Evolutionary conservation across 371 early-diverging fungal species (phyloP).

Genomic region (Mucor indicus): DNA sequence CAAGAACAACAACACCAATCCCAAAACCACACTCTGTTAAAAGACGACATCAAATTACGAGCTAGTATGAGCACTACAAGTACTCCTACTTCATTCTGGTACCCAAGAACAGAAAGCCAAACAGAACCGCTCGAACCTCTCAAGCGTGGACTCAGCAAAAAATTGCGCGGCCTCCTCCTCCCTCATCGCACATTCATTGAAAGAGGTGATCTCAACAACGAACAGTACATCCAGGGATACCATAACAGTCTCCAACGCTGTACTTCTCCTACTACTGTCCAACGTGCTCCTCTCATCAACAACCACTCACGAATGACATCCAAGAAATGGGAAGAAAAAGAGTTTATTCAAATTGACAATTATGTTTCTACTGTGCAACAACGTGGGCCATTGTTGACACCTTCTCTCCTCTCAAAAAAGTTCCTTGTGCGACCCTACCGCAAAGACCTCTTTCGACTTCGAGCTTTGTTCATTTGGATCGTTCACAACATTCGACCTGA

Average conservation of each 20-base stretch:
- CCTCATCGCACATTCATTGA: conserved; percentile 33
- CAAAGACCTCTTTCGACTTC: conserved; percentile 40
- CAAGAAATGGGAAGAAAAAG: no score
- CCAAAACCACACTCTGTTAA: no score
- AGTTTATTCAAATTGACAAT: conserved; percentile 51
- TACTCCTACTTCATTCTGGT: conserved; percentile 36
- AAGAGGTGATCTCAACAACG: conserved; percentile 26
- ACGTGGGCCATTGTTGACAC: conserved; percentile 49
- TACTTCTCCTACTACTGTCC: conserved; percentile 14
- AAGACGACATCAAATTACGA: no score
- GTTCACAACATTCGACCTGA: conserved; percentile 52
- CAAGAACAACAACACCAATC: background rate
- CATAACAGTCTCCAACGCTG: conserved; percentile 23
- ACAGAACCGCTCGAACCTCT: conserved; percentile 15
- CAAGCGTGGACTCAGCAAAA: conserved; percentile 26
- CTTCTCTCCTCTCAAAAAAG: conserved; percentile 49
- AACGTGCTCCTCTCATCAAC: background rate
- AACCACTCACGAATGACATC: no score
- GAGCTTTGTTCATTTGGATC: conserved; percentile 59
- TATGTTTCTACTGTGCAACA: conserved; percentile 58
- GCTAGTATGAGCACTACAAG: background rate
- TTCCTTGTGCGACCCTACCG: conserved; percentile 53
- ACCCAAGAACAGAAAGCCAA: conserved; percentile 28
- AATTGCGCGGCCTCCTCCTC: conserved; percentile 29
- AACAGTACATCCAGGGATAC: conserved; percentile 16